Conservation (phyloP, 2,329 filamentous ascomycete species). For the Aureobasidium sp. region DNA sequence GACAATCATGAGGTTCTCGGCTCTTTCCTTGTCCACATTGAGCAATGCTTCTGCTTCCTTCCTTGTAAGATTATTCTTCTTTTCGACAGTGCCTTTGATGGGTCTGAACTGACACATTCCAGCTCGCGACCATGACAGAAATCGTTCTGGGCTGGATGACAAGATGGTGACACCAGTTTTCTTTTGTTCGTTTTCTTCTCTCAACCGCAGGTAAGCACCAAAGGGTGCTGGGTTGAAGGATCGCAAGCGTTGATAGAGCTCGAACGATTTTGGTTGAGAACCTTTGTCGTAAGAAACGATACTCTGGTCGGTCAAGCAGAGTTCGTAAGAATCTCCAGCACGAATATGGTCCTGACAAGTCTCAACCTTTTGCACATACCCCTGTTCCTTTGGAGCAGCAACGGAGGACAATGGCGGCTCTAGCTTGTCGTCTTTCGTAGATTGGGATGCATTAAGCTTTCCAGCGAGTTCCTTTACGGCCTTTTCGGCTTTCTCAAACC, state of each 20-base stretch:
- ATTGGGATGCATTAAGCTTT: background rate
- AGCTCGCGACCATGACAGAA: slow-evolving; percentile 57
- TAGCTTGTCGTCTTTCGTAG: background rate
- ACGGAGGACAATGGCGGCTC: slow-evolving; percentile 11
- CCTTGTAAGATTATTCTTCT: slow-evolving; percentile 58
- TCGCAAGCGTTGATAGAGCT: slow-evolving; percentile 62
- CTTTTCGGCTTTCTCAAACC: slow-evolving; percentile 17
- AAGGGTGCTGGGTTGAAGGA: slow-evolving; percentile 72
- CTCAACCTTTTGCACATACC: slow-evolving; percentile 59
- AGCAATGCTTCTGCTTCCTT: slow-evolving; percentile 64
- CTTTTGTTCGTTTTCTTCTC: slow-evolving; percentile 31
- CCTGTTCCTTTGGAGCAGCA: slow-evolving; percentile 19
- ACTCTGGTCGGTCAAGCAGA: slow-evolving; percentile 73
- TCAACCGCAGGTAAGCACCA: slow-evolving; percentile 69
- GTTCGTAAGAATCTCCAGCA: slow-evolving; percentile 72
- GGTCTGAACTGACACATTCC: slow-evolving; percentile 72
- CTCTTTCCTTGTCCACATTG: slow-evolving; percentile 76
- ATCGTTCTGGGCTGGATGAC: slow-evolving; percentile 81
- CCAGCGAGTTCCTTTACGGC: background rate
- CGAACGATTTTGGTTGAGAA: slow-evolving; percentile 44
- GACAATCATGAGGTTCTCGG: slow-evolving; percentile 97
- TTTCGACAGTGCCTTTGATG: slow-evolving; percentile 95
- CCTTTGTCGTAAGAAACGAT: slow-evolving; percentile 40
- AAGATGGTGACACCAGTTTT: slow-evolving; percentile 51
- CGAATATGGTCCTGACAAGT: slow-evolving; percentile 46